phyloP scores from a whole-genome alignment of 345 rosid genomes.

The Lepidium didymum region DNA sequence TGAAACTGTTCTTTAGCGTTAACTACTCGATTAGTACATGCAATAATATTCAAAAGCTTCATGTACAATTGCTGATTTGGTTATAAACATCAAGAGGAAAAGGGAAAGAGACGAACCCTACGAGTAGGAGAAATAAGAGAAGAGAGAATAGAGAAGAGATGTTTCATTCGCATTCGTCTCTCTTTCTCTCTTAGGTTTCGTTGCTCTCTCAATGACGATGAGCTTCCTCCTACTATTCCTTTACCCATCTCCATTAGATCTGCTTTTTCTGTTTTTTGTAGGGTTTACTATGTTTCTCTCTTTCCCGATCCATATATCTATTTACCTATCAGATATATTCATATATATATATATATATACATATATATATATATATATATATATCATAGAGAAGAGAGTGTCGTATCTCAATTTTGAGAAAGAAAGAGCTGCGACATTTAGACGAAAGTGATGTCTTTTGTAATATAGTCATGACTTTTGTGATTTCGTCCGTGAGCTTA shows the following conservation, averaged over 20 bases:
- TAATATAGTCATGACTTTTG: background rate
- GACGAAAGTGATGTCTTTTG: background rate
- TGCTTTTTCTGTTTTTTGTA: background rate
- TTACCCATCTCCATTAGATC: background rate
- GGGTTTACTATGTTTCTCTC: background rate
- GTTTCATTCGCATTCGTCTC: constrained; percentile 20
- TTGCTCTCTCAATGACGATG: constrained; percentile 6
- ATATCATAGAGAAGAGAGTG: background rate
- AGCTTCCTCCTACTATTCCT: constrained; percentile 10
- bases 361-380: no score
- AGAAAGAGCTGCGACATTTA: background rate
- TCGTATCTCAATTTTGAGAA: background rate
- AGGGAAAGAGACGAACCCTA: background rate
- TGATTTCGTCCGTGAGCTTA: constrained; percentile 1
- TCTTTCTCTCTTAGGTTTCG: constrained; percentile 26
- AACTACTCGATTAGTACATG: no score
- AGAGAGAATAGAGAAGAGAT: constrained; percentile 14
- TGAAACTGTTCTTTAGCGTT: no score
- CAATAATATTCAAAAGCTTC: no score
- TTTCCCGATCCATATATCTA: background rate
- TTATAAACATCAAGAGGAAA: no score
- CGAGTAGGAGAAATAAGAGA: constrained; percentile 19
- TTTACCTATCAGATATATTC: no score
- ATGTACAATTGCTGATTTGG: no score
- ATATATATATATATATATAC: no score